phyloP scores from a whole-genome alignment of 2,329 filamentous ascomycete genomes.

The Claviceps humidiphila region DNA sequence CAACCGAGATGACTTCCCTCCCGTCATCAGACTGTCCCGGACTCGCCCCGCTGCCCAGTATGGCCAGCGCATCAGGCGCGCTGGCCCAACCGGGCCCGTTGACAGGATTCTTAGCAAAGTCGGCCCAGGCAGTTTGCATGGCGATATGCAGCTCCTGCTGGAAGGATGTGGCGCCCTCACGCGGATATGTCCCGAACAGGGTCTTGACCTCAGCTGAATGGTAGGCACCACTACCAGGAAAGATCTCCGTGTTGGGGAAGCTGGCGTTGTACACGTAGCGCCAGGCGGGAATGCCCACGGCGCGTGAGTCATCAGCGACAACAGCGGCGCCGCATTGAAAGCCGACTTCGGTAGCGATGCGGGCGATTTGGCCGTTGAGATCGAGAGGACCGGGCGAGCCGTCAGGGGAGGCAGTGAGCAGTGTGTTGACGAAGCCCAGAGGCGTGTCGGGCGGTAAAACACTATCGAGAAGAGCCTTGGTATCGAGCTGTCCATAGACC shows the following conservation, averaged over 20 bases:
- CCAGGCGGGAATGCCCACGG: conserved; percentile 26
- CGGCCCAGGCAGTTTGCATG: conserved; percentile 18
- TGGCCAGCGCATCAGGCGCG: conserved; percentile 9
- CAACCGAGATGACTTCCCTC: neutral
- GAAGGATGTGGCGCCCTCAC: conserved; percentile 9
- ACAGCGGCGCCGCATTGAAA: conserved; percentile 12
- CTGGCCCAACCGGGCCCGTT: conserved; percentile 14
- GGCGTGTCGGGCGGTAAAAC: neutral
- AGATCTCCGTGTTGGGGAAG: conserved; percentile 31
- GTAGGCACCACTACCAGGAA: conserved; percentile 23
- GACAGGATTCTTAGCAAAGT: conserved; percentile 15
- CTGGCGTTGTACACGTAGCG: conserved; percentile 33
- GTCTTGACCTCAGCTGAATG: conserved; percentile 32
- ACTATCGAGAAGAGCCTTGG: neutral
- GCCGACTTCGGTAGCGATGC: conserved; percentile 10
- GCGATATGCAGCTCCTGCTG: conserved; percentile 9
- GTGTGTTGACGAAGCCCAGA: neutral
- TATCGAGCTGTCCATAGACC: conserved; percentile 1
- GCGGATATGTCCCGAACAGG: conserved; percentile 25
- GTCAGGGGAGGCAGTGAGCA: conserved; percentile 9
- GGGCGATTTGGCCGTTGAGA: conserved; percentile 10
- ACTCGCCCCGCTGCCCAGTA: conserved; percentile 12
- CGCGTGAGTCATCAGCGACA: conserved; percentile 18
- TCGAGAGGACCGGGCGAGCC: conserved; percentile 8
- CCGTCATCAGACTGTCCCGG: neutral